Base-by-base conservation (phyloP, 257 asterid genomes). In the Solanum virginianum region DNA sequence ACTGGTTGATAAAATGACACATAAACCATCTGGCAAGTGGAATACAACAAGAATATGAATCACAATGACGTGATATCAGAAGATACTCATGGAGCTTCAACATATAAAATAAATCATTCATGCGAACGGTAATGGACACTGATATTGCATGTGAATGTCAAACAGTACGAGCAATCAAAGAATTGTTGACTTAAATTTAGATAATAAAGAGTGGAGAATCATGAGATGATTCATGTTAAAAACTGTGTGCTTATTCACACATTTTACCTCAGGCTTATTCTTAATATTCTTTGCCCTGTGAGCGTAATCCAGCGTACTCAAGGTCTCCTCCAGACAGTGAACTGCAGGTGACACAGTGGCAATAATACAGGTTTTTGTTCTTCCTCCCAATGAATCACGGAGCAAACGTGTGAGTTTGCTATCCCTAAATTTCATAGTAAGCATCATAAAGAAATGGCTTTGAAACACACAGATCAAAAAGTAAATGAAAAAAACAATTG, bases 341-440 rank as follows among this genome's bases (percentile, higher is more conserved):
- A 95, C 96, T 80, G 98, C 97, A 24, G 98, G 98, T 89, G 98
- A 94, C 55, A 95, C 95, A 8, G 98, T 95, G 84, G 98, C 98
- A 80, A 95, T 95, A 32, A 95, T 94, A 77, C 98, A 94, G 7
- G 98, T 95, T 87, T 95, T 95, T 81, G 98, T 95, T 89, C 97
- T 89, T 85, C 98, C 98, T 22, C 98, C 98, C 91, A 95, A 86
- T 47, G 98, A 95, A 87, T 95, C 98, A 69, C 98, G 93, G 55
- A 95, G 95, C 45, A 95, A 85, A 87, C 98, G 96, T 49, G 98
- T 95, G 72, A 95, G 92, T 89, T 95, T 95, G 92, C 98, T 94
- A 63, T 95, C 98, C 91, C 97, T 94, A 91, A 74, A 86, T 45
- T 49, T 29, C 84, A 56, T 3, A 77, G n/a, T 43, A 17, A 74